Evolutionary conservation across 768 basidiomycete species (phyloP).

Genomic region (Boletus rubropictus): DNA sequence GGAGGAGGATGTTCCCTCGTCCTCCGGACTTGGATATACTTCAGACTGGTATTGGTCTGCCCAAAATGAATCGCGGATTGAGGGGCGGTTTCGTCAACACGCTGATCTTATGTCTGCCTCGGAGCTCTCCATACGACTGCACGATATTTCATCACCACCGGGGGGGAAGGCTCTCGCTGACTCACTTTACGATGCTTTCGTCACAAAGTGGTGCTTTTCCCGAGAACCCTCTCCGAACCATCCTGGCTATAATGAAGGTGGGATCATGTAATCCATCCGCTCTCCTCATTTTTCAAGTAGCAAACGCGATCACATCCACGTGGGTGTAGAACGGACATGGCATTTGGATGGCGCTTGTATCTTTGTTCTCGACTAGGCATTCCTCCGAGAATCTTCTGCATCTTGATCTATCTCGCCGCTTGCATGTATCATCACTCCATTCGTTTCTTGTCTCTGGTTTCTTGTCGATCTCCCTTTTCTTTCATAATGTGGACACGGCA

Average conservation of each 20-base stretch:
- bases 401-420: too few relatives aligned
- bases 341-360: too few relatives aligned
- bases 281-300: neutral
- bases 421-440: too few relatives aligned
- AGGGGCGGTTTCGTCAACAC: neutral
- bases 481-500: too few relatives aligned
- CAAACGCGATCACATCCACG: too few relatives aligned
- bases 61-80: neutral
- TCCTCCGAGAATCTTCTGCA: too few relatives aligned
- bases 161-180: slow-evolving; percentile 3
- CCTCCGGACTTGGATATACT: slow-evolving; percentile 2
- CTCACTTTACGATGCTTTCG: slow-evolving; percentile 52
- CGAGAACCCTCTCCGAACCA: slow-evolving; percentile 32
- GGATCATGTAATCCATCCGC: slow-evolving; percentile 14
- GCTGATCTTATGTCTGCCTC: slow-evolving; percentile 2
- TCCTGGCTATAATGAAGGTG: slow-evolving; percentile 8
- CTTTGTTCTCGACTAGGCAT: too few relatives aligned
- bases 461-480: too few relatives aligned
- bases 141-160: neutral
- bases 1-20: neutral
- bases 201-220: slow-evolving; percentile 66
- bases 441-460: too few relatives aligned
- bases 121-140: slow-evolving; percentile 24
- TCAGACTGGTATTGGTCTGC: slow-evolving; percentile 24
- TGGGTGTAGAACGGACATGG: too few relatives aligned